Percentiles rank a stretch among this genome's conserved stretches.
Evolutionary conservation across 2,329 filamentous ascomycete species (phyloP).

Genomic region (Colletotrichum scovillei): DNA sequence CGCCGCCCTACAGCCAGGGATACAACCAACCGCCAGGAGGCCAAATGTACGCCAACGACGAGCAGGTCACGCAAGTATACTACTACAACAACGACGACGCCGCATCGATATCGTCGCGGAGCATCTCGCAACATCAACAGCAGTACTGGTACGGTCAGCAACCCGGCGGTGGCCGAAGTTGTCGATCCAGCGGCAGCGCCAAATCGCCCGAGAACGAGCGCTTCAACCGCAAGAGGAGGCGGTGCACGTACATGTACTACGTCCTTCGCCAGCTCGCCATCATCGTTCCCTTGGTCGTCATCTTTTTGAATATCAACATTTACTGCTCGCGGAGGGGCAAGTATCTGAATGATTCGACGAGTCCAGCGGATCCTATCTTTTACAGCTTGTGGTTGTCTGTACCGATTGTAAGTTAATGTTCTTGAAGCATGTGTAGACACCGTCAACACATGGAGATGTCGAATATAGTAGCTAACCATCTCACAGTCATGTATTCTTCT

Average conservation of each 20-base stretch:
- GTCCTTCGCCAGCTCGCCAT: constrained; percentile 56
- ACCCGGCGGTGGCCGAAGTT: neutral
- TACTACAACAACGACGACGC: constrained; percentile 10
- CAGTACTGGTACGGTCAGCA: constrained; percentile 25
- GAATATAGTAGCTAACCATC: no score
- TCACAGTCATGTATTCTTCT: constrained; percentile 23
- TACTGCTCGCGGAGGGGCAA: constrained; percentile 34
- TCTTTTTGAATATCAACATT: constrained; percentile 37
- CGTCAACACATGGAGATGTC: no score
- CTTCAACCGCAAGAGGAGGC: constrained; percentile 38
- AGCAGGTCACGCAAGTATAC: constrained; percentile 13
- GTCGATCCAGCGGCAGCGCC: neutral
- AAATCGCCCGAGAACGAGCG: constrained; percentile 27
- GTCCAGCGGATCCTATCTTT: constrained; percentile 32
- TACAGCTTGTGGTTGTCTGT: constrained; percentile 34
- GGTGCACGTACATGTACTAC: constrained; percentile 49
- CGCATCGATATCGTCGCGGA: constrained; percentile 9
- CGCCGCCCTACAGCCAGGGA: constrained; percentile 33
- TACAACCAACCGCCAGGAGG: constrained; percentile 28
- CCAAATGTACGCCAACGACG: constrained; percentile 20
- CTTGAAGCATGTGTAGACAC: neutral
- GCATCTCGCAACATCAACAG: neutral
- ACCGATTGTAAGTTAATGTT: constrained; percentile 23
- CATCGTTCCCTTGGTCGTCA: constrained; percentile 31
- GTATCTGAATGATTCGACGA: constrained; percentile 35